Base-by-base conservation (phyloP, 176 grass and related monocot species). In the Aegilops sharonensis region DNA sequence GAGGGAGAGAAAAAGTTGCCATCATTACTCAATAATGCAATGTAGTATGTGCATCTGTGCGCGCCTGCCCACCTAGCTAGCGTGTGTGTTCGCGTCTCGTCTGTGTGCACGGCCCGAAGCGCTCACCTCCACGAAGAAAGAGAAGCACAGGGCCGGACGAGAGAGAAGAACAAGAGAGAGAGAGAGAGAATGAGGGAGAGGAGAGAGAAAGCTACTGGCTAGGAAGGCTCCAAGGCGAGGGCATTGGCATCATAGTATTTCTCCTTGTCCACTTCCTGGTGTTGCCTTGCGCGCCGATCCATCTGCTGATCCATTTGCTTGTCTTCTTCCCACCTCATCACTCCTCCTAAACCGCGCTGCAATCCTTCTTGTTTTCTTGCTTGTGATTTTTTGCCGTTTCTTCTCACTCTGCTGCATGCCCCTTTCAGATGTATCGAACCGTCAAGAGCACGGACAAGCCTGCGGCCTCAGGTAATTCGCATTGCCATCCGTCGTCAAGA, bases 401-500 rank as follows among this genome's bases (percentile, higher is more conserved):
- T 84, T 86, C 68, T 24, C 35, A 60, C 57, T 25, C 34, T 72
- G 35, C 70, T 75, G 72, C 72, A 52, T 75, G 64, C 85, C 77
- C 20, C 37, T 79, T 81, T 36, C 87, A 95, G 91, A 94, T 95
- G 93, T 94, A 98, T 92, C 88, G 96, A 66, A 98, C 96, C 84
- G 88, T 98, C 70, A 98, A 98, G 93, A 93, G 89, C 84, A 99
- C 94, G 81, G 89, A 99, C 85, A 99, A 99, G 88, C 94, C 97
- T 87, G 85, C 90, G 3, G 85, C 86, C 20, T 91, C 94, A 90
- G 92, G 92, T 96, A 94, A 91, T 87, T 70, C 60, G 43, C 78
- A 52, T 83, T 80, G 66, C 57, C 32, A 62, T 64, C n/a, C 40
- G 12, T 48, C 45, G 45, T 47, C 43, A 47, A 47, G 12, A 48